Evolutionary conservation across 768 basidiomycete genomes (phyloP), one percentile per base, ranked within the genome.

Genomic region (Collybiopsis confluens): DNA sequence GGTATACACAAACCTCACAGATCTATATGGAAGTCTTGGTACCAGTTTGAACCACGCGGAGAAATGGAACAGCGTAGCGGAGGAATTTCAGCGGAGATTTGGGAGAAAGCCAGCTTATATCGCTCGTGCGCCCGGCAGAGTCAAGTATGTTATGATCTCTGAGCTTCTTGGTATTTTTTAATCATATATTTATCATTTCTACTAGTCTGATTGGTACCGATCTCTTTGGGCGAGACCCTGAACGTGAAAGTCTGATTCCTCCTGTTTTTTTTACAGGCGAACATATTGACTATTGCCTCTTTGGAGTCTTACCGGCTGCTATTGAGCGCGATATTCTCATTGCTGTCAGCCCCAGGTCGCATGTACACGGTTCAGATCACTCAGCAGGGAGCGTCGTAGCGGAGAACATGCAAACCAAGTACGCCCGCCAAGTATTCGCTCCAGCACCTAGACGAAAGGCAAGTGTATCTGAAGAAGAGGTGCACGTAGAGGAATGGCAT

Each of bases 221-320:
- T 56, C 60, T 53, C 45, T 30, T 11, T 15, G 23, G 30, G 28
- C 28, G n/a, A n/a, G n/a, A n/a, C n/a, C n/a, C n/a, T n/a, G n/a
- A n/a, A n/a, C n/a, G n/a, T n/a, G n/a, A n/a, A n/a, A n/a, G n/a
- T n/a, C n/a, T n/a, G n/a, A n/a, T n/a, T n/a, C n/a, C n/a, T n/a
- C n/a, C n/a, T n/a, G n/a, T n/a, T n/a, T n/a, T 37, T 52, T 55
- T 68, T 16, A 65, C 70, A 82, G 88, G 89, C 28, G 89, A 91
- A 70, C 88, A 92, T 63, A 87, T 92, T 65, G 90, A 92, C 67
- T 92, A 92, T 59, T 81, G 85, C 0, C 72, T 91, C 24, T 91
- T 92, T 59, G 91, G 91, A 3, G 90, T 90, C 7, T 76, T 93
- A 33, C 92, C 91, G 15, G 79, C 86, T n/a, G 92, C 91, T 0